Evolutionary conservation across 257 asterid genomes (phyloP).

Genomic region (Ocimum tenuiflorum): DNA sequence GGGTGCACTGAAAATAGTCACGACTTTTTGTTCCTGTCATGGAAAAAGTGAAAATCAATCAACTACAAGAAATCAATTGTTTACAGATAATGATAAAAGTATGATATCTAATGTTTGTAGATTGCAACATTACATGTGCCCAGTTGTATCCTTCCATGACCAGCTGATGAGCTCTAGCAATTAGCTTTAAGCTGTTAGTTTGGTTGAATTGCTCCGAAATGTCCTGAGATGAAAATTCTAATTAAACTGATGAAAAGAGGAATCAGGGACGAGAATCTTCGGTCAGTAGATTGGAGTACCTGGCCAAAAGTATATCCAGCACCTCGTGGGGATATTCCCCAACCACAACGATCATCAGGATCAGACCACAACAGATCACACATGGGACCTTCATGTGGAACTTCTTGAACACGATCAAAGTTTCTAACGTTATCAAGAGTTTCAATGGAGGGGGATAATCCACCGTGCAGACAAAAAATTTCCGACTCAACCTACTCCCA

Average conservation of each 20-base stretch:
- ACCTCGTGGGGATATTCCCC: slow-evolving; percentile 91
- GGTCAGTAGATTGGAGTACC: slow-evolving; percentile 26
- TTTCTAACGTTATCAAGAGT: slow-evolving; percentile 72
- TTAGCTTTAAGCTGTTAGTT: slow-evolving; percentile 62
- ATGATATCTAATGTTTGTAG: neutral
- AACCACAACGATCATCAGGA: slow-evolving; percentile 85
- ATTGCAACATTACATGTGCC: slow-evolving; percentile 54
- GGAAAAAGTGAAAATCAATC: slow-evolving; percentile 8
- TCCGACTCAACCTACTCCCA: slow-evolving; percentile 66
- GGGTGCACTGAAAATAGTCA: slow-evolving; percentile 75
- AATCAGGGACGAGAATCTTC: neutral
- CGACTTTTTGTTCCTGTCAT: slow-evolving; percentile 72
- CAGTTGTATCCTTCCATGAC: slow-evolving; percentile 92
- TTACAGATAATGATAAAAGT: neutral
- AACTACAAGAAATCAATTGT: slow-evolving; percentile 5
- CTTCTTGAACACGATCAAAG: slow-evolving; percentile 83
- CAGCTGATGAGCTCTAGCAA: slow-evolving; percentile 89
- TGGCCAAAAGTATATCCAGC: slow-evolving; percentile 90
- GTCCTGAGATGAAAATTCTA: slow-evolving; percentile 39
- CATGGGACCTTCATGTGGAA: slow-evolving; percentile 92
- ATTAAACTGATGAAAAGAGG: neutral
- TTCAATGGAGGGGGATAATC: slow-evolving; percentile 74
- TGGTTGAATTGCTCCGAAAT: slow-evolving; percentile 82
- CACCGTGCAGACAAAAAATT: slow-evolving; percentile 80
- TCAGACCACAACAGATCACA: slow-evolving; percentile 86